Base-by-base conservation (phyloP, 345 rosid genomes). In the Tarenaya hassleriana region DNA sequence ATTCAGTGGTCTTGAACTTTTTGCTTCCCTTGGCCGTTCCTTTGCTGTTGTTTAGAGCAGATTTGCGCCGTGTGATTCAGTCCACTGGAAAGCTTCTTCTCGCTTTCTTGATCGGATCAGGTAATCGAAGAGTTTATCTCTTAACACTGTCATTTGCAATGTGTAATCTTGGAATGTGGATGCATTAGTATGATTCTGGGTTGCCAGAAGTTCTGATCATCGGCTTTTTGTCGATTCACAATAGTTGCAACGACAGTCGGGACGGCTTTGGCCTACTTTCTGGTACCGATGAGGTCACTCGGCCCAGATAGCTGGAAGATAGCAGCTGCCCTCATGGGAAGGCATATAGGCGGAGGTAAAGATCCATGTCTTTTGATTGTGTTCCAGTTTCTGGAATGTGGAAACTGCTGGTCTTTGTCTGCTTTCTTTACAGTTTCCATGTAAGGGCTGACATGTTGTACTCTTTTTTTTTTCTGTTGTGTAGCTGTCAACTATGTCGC, bases 271-370 rank as follows among this genome's bases (percentile, higher is more conserved):
- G 97, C 95, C 1, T 90, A 63, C 73, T 61, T 71, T 64, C 34
- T 81, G 34, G 95, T 86, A 67, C 97, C 97, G 34, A 84, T 84
- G 97, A 70, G 67, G 63, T 68, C 94, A 12, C 95, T 84, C 66
- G 97, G 97, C 50, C 73, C 67, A 20, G 91, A 84, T 66, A 74
- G 80, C 59, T 90, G 97, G 95, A 90, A 86, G 70, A 79, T 90
- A 47, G 97, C 94, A 14, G 90, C 95, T 62, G 95, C 97, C 34
- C 91, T 90, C 34, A 86, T 84, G 97, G 90, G 94, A 31, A 80
- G 94, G 52, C 84, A 90, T 55, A 90, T 90, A 16, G 88, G 94
- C 40, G 94, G 94, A 79, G 83, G 85, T 80, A 68, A 51, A 15
- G 11, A n/a, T 61, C 10, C 11, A 19, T 41, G 9, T 20, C 38